Base-by-base conservation (phyloP, 495 filamentous ascomycete genomes). In the Hypoxylon cercidicola region DNA sequence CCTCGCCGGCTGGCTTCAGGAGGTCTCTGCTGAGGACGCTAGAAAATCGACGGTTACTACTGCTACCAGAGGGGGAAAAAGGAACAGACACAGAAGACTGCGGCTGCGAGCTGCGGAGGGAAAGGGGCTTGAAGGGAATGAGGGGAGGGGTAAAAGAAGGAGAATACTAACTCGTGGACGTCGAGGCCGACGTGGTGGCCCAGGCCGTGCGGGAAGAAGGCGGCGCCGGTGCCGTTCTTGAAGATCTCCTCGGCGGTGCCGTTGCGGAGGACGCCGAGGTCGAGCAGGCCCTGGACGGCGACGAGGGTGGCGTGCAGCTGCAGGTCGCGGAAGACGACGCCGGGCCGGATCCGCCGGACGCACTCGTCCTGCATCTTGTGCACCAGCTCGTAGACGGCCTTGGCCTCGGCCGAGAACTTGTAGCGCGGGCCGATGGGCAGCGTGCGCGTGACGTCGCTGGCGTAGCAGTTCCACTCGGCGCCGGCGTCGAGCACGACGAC, bases 201-300 rank as follows among this genome's bases (percentile, higher is more conserved):
- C 12, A 94, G 80, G 1, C 94, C 94, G 74, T 98, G 94, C 2
- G 94, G 93, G 76, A 96, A 96, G 77, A 97, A 98, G 0, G 90
- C 88, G 21, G 84, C 80, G 3, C 86, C 86, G 18, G 87, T 91
- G 28, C 93, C 89, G 2, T 85, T 84, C 35, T 78, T 64, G 46
- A 85, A 82, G 59, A 96, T 87, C 58, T 93, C 92, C 2, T 82
- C 77, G 5, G 77, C 79, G 0, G 76, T 82, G 3, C 88, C 89
- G 40, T 81, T 79, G 32, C 76, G 73, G 3, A 88, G 64, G 49
- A 98, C 82, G 10, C 91, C 91, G 7, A 98, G 79, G 25, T 79
- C 71, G 55, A 91, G 72, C 30, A 98, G 73, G 4, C 88, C 92
- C 37, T 83, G 76, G 21, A 91, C 84, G 5, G 89, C 91, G 23